Evolutionary conservation across 352 stramenopile species (phyloP).

Genomic region (Pythium pectinolyticum): DNA sequence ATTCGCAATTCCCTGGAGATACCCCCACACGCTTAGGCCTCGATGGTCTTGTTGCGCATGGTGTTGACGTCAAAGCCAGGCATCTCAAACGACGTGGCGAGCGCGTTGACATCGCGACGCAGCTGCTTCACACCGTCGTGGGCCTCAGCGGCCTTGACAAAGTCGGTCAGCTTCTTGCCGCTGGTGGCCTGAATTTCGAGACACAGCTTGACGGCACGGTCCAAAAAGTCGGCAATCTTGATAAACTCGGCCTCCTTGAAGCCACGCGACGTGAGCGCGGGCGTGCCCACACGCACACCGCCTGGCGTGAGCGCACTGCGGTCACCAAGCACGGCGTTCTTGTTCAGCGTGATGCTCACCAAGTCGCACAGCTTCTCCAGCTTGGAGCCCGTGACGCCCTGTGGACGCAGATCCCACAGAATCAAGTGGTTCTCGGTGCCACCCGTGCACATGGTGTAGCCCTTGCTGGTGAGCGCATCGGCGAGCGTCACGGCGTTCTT

Average conservation of each 20-base stretch:
- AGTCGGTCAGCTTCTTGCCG: conserved; percentile 93
- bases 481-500: conserved; percentile 95
- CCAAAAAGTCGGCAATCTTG: conserved; percentile 94
- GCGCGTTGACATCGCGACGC: conserved; percentile 90
- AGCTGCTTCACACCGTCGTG: conserved; percentile 90
- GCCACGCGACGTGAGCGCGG: conserved; percentile 96
- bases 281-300: conserved; percentile 95
- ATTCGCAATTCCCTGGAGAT: not conserved
- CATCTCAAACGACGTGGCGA: conserved; percentile 95
- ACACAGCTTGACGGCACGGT: conserved; percentile 94
- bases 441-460: conserved; percentile 96
- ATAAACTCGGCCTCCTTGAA: conserved; percentile 97
- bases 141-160: conserved; percentile 80
- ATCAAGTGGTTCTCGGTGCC: conserved; percentile 99
- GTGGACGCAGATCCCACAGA: conserved; percentile 96
- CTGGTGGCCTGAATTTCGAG: conserved; percentile 91
- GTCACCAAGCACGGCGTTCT: conserved; percentile 98
- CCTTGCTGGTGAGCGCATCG: conserved; percentile 88
- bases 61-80: conserved; percentile 91
- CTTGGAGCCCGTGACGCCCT: conserved; percentile 97
- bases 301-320: conserved; percentile 93
- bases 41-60: conserved; percentile 88
- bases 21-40: conserved; percentile 40
- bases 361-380: conserved; percentile 98
- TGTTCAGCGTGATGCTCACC: conserved; percentile 98